Evolutionary conservation across 1,284 basidiomycete species (phyloP).

Genomic region (Psilocybe mexicana): DNA sequence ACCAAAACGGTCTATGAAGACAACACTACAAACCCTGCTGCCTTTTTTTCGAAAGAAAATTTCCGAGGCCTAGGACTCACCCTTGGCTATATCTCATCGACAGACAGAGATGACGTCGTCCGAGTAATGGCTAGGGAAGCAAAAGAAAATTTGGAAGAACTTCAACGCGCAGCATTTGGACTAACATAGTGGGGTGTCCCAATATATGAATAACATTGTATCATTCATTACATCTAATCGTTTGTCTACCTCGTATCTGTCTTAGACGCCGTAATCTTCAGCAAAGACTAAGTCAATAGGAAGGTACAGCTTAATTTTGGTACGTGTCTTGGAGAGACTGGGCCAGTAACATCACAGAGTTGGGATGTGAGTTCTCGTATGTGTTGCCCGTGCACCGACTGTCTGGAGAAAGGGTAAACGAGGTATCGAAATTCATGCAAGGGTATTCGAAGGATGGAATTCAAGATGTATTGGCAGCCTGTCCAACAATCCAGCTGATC

Average conservation of each 20-base stretch:
- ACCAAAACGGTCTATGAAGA: conserved; percentile 50
- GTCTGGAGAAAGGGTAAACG: conserved; percentile 1
- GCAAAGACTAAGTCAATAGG: conserved; percentile 74
- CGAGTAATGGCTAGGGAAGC: conserved; percentile 81
- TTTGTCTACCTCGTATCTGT: conserved; percentile 90
- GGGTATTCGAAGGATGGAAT: conserved; percentile 1
- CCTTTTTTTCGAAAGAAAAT: conserved; percentile 37
- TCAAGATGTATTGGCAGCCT: conserved; percentile 25
- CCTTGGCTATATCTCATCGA: conserved; percentile 68
- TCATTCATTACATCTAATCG: not conserved
- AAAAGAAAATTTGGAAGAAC: conserved; percentile 52
- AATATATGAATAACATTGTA: not conserved
- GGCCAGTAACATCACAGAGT: conserved; percentile 18
- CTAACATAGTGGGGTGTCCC: not conserved
- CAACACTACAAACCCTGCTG: conserved; percentile 2
- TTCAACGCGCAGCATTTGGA: conserved; percentile 51
- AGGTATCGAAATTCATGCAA: not conserved
- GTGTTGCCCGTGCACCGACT: conserved; percentile 18
- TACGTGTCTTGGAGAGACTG: conserved; percentile 36
- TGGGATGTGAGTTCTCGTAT: conserved; percentile 8
- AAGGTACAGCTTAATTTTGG: conserved; percentile 63
- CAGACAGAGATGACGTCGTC: conserved; percentile 74
- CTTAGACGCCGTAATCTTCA: conserved; percentile 63
- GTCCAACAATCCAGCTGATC: conserved; percentile 57
- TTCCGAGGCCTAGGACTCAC: conserved; percentile 61